These are phyloP conservation scores for Schizochytrium sp. DNA, from an alignment of 108 stramenopile genomes.

Conservation along the genomic window DNA sequence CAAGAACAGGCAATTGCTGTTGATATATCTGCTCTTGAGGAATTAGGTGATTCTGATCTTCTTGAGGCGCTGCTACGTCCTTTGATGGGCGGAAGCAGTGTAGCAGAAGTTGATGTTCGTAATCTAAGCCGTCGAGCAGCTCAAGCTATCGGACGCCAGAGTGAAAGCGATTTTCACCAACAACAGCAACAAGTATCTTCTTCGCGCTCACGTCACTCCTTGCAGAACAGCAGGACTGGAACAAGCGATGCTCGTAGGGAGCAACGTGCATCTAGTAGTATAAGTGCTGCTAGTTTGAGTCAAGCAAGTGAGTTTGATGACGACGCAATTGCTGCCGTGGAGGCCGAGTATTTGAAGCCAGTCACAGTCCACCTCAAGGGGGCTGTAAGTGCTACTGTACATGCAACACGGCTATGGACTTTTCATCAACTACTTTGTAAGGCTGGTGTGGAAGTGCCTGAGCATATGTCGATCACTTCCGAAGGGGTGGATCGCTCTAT, in stretches of 20 bases:
- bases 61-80: slow-evolving; percentile 57
- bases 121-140: neutral
- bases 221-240: neutral
- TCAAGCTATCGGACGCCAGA: neutral
- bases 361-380: neutral
- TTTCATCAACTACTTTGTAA: neutral
- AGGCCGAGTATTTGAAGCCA: neutral
- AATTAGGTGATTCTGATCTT: slow-evolving; percentile 41
- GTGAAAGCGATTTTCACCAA: too few species aligned
- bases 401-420: slow-evolving; percentile 11
- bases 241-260: neutral
- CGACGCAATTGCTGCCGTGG: neutral
- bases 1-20: slow-evolving; percentile 34
- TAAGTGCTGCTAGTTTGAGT: neutral
- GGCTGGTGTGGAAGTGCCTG: neutral
- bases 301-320: neutral
- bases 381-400: neutral
- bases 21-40: slow-evolving; percentile 43
- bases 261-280: neutral
- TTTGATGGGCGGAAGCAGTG: slow-evolving; percentile 1
- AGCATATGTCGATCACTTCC: neutral
- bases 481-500: neutral
- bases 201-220: neutral
- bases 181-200: neutral
- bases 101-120: neutral